Conservation (phyloP, 805 yeast species). For the Osmozyma mogii region DNA sequence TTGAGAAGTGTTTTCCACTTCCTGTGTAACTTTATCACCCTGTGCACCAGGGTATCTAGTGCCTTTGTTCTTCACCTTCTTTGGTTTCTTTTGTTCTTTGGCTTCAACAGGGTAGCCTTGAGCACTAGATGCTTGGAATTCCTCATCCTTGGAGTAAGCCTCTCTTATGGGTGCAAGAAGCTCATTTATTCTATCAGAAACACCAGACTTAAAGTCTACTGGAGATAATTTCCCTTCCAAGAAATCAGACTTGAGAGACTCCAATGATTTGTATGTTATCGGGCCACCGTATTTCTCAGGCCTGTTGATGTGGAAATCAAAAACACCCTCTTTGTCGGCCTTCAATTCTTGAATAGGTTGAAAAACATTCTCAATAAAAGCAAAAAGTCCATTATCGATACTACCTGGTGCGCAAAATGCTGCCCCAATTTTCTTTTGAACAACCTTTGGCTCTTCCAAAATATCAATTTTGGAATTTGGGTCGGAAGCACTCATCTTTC, state of each 20-base stretch:
- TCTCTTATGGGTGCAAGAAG: constrained; percentile 80
- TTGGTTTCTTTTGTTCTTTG: constrained; percentile 57
- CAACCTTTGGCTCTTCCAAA: constrained; percentile 79
- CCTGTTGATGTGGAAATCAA: constrained; percentile 70
- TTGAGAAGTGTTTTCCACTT: no score
- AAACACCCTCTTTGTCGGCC: constrained; percentile 42
- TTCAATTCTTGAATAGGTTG: constrained; percentile 81
- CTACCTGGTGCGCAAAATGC: constrained; percentile 95
- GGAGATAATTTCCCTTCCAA: constrained; percentile 74
- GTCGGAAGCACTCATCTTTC: constrained; percentile 98
- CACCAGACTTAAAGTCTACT: constrained; percentile 90
- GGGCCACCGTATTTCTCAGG: constrained; percentile 98
- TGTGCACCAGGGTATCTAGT: constrained; percentile 83
- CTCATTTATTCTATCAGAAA: constrained; percentile 73
- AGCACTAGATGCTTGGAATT: constrained; percentile 64
- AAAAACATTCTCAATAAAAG: constrained; percentile 78
- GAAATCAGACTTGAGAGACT: constrained; percentile 63
- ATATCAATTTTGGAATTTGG: constrained; percentile 96
- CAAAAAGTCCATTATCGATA: constrained; percentile 81
- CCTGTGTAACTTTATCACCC: no score
- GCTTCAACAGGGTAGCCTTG: constrained; percentile 81
- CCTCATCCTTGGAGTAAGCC: constrained; percentile 51
- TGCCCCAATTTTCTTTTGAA: constrained; percentile 81
- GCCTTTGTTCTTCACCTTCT: constrained; percentile 82
- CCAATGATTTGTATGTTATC: constrained; percentile 60